Percentiles rank a stretch among this genome's conserved stretches.
phyloP scores from a whole-genome alignment of 1,284 basidiomycete genomes.

The Baeospora myosura region DNA sequence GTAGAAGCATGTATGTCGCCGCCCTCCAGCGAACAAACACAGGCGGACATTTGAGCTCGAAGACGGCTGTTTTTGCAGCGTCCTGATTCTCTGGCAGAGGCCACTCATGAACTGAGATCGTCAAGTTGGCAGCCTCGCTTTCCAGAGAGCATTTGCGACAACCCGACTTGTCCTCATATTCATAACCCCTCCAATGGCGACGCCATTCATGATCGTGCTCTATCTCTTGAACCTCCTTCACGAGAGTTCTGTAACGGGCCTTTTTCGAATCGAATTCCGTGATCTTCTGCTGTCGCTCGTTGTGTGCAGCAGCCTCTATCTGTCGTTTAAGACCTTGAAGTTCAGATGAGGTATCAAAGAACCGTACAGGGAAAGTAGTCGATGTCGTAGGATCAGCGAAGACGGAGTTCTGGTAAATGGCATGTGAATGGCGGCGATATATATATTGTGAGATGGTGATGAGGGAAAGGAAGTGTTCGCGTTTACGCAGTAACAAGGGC shows the following conservation, averaged over 20 bases:
- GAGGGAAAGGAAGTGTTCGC: slow-evolving; percentile 21
- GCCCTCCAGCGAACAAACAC: slow-evolving; percentile 37
- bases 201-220: not conserved
- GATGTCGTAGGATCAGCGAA: not conserved
- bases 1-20: slow-evolving; percentile 30
- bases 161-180: no score
- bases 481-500: slow-evolving; percentile 29
- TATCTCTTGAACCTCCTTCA: not conserved
- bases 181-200: slow-evolving; percentile 1
- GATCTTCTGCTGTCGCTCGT: slow-evolving; percentile 13
- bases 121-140: slow-evolving; percentile 16
- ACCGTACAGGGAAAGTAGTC: slow-evolving; percentile 18
- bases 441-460: slow-evolving; percentile 23
- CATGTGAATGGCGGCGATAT: slow-evolving; percentile 16
- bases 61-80: slow-evolving; percentile 27
- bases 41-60: slow-evolving; percentile 37
- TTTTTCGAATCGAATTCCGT: slow-evolving; percentile 19
- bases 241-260: slow-evolving; percentile 14
- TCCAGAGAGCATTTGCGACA: slow-evolving; percentile 29
- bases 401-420: slow-evolving; percentile 5
- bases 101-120: slow-evolving; percentile 40
- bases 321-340: slow-evolving; percentile 18
- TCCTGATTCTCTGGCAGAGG: slow-evolving; percentile 30
- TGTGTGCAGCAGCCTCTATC: slow-evolving; percentile 22
- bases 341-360: slow-evolving; percentile 16